These are phyloP conservation scores for Orbilia brochopaga DNA, from an alignment of 2,329 filamentous ascomycete genomes.

Conservation along the genomic window DNA sequence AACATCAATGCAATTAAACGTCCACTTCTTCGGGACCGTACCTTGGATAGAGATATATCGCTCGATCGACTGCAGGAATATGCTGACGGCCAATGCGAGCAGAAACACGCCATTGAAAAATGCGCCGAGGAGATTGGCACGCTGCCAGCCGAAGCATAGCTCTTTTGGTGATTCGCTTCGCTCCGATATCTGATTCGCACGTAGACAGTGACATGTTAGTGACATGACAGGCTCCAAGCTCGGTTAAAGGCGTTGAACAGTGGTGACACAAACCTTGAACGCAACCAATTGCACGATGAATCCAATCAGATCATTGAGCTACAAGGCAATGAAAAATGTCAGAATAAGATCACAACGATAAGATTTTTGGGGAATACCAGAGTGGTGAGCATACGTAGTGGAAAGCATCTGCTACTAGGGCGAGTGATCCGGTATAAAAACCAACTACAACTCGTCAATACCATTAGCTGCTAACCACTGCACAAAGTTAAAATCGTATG, in stretches of 20 bases:
- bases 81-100: slow-evolving; percentile 73
- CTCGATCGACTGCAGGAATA: slow-evolving; percentile 75
- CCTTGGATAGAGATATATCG: slow-evolving; percentile 68
- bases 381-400: slow-evolving; percentile 68
- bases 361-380: background rate
- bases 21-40: no score
- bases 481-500: no score
- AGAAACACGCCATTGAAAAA: slow-evolving; percentile 83
- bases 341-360: background rate
- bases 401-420: slow-evolving; percentile 77
- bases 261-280: slow-evolving; percentile 62
- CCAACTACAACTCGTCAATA: slow-evolving; percentile 61
- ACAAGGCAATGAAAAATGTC: slow-evolving; percentile 1
- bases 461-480: slow-evolving; percentile 14
- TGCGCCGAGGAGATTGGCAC: slow-evolving; percentile 73
- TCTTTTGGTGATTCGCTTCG: slow-evolving; percentile 64
- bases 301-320: slow-evolving; percentile 74
- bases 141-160: slow-evolving; percentile 77
- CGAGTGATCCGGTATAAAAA: slow-evolving; percentile 73
- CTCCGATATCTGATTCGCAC: slow-evolving; percentile 65
- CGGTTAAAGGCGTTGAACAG: background rate
- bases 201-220: slow-evolving; percentile 29
- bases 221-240: slow-evolving; percentile 1
- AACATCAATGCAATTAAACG: slow-evolving; percentile 10
- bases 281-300: slow-evolving; percentile 72